Evolutionary conservation across 805 yeast genomes (phyloP).

Genomic region (Starmera quercuum): DNA sequence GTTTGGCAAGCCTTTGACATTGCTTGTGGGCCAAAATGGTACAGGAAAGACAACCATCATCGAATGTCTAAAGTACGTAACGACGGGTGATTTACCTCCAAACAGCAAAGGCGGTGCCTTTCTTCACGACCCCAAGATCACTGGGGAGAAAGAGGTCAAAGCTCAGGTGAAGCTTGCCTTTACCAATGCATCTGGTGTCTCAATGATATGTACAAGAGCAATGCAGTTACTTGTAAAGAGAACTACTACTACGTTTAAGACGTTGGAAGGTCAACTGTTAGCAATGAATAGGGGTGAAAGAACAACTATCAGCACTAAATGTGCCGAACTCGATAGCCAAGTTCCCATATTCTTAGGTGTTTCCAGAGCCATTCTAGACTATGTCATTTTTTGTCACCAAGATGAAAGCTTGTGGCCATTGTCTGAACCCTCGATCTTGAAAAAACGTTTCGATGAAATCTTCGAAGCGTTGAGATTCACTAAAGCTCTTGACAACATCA

Average conservation of each 20-base stretch:
- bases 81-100: slow-evolving; percentile 95
- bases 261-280: slow-evolving; percentile 82
- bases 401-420: slow-evolving; percentile 97
- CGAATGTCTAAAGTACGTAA: slow-evolving; percentile 87
- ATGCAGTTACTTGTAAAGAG: slow-evolving; percentile 66
- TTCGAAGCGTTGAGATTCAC: slow-evolving; percentile 93
- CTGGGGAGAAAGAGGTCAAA: slow-evolving; percentile 66
- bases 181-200: slow-evolving; percentile 58
- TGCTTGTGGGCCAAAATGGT: slow-evolving; percentile 94
- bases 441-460: slow-evolving; percentile 92
- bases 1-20: slow-evolving; percentile 83
- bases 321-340: slow-evolving; percentile 74
- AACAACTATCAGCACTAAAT: slow-evolving; percentile 69
- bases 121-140: slow-evolving; percentile 82
- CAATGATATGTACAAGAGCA: slow-evolving; percentile 82
- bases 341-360: slow-evolving; percentile 85
- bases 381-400: slow-evolving; percentile 95
- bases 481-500: slow-evolving; percentile 77
- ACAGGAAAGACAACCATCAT: slow-evolving; percentile 96
- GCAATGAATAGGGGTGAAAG: slow-evolving; percentile 60
- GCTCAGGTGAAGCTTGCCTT: slow-evolving; percentile 92
- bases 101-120: slow-evolving; percentile 95
- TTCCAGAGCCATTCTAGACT: slow-evolving; percentile 78
- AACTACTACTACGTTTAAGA: slow-evolving; percentile 68
- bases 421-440: slow-evolving; percentile 80